Conservation (phyloP, 2,329 filamentous ascomycete species). For the Penicillium sp. region DNA sequence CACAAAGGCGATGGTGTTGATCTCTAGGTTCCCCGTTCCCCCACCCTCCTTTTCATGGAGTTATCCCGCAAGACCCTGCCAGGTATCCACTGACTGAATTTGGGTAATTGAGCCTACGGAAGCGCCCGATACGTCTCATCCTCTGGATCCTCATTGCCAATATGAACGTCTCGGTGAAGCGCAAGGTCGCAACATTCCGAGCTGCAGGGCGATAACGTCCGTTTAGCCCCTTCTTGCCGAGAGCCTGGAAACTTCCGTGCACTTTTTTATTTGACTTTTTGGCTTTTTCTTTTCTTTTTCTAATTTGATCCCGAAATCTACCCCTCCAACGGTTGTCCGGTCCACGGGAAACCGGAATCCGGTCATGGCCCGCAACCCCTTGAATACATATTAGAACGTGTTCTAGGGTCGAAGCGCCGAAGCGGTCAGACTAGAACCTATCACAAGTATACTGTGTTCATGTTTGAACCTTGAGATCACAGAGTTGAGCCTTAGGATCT, state of each 20-base stretch:
- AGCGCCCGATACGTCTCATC: neutral
- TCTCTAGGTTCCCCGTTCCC: constrained; percentile 11
- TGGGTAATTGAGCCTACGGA: neutral
- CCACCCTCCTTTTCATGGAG: constrained; percentile 4
- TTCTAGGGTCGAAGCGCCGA: constrained; percentile 11
- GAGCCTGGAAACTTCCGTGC: constrained; percentile 11
- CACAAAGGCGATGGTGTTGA: constrained; percentile 1
- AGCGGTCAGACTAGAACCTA: constrained; percentile 14
- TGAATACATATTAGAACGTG: neutral
- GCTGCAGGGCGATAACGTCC: constrained; percentile 18
- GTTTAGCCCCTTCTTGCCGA: constrained; percentile 16
- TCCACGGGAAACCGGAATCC: neutral
- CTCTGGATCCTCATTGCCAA: constrained; percentile 4
- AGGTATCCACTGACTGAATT: neutral
- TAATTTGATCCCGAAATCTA: neutral
- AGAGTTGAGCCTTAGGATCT: constrained; percentile 23
- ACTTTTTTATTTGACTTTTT: constrained; percentile 4
- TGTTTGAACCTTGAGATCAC: constrained; percentile 6
- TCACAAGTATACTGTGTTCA: neutral
- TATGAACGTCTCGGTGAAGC: constrained; percentile 13
- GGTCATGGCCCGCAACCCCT: neutral
- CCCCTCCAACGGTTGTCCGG: neutral
- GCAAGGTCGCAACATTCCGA: constrained; percentile 20
- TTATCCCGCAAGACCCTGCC: constrained; percentile 6
- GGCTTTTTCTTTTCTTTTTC: neutral